These are phyloP conservation scores for Vitis rupestris DNA, from an alignment of 164 flowering plant species.

Conservation along the genomic window DNA sequence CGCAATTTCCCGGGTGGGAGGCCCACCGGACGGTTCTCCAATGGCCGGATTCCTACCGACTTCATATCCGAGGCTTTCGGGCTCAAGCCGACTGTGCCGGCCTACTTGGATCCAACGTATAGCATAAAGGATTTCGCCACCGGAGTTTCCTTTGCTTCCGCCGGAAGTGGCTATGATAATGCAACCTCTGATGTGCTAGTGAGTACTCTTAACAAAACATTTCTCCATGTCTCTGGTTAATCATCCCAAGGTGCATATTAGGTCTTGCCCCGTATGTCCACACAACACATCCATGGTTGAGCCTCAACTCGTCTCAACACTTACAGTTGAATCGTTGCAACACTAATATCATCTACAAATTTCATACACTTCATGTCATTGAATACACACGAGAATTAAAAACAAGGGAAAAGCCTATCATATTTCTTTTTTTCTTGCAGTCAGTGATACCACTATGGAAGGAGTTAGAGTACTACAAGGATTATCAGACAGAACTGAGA, in stretches of 20 bases:
- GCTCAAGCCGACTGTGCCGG: conserved; percentile 39
- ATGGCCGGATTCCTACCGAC: conserved; percentile 48
- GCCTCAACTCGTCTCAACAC: too few relatives aligned
- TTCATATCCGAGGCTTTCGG: conserved; percentile 50
- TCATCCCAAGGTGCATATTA: too few relatives aligned
- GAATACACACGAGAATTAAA: too few relatives aligned
- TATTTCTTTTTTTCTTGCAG: conserved; percentile 19
- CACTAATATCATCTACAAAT: background rate
- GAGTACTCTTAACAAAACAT: conserved; percentile 6
- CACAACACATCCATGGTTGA: too few relatives aligned
- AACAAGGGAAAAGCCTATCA: too few relatives aligned
- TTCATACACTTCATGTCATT: background rate
- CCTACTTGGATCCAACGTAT: conserved; percentile 49
- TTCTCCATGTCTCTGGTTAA: too few relatives aligned
- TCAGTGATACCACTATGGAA: conserved; percentile 49
- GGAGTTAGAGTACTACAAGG: conserved; percentile 50
- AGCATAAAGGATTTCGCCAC: conserved; percentile 48
- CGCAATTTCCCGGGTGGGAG: conserved; percentile 39
- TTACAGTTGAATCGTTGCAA: too few relatives aligned
- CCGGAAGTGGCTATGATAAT: conserved; percentile 56
- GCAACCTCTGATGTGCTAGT: conserved; percentile 54
- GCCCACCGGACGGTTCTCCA: conserved; percentile 54
- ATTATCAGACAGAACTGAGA: conserved; percentile 38
- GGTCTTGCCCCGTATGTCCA: too few relatives aligned
- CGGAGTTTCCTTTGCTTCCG: conserved; percentile 61